Percentiles rank a stretch among this genome's conserved stretches.
Evolutionary conservation across 2,329 filamentous ascomycete species (phyloP).

Genomic region (Salinomyces thailandicus): DNA sequence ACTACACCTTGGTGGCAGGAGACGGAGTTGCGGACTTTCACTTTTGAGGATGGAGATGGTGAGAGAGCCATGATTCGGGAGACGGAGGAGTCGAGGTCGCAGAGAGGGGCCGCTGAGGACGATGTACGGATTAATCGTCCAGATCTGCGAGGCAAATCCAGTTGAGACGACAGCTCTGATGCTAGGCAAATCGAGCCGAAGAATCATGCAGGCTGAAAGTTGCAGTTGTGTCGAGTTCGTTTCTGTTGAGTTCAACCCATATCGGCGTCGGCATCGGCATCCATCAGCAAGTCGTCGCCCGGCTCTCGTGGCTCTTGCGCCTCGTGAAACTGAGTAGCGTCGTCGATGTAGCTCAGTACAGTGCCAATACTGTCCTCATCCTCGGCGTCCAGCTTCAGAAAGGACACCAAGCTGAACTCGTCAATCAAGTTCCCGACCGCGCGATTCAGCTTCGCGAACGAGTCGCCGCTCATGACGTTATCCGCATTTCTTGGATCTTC

Average conservation of each 20-base stretch:
- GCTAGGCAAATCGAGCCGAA: too few species aligned
- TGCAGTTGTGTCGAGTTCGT: too few species aligned
- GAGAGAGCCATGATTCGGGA: slow-evolving; percentile 19
- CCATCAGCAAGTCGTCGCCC: slow-evolving; percentile 44
- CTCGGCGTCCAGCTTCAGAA: slow-evolving; percentile 77
- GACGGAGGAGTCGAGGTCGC: slow-evolving; percentile 15
- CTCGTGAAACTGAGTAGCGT: slow-evolving; percentile 87
- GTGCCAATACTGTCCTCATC: slow-evolving; percentile 83
- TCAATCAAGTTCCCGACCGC: slow-evolving; percentile 89
- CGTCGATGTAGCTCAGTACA: slow-evolving; percentile 85
- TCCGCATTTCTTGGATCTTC: slow-evolving; percentile 55
- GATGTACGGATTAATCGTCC: background rate
- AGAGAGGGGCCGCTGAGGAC: slow-evolving; percentile 4
- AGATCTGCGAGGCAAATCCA: background rate
- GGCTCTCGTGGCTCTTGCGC: slow-evolving; percentile 85
- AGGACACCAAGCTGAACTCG: slow-evolving; percentile 96
- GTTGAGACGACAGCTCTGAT: too few species aligned
- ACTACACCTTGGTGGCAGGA: slow-evolving; percentile 23
- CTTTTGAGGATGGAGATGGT: slow-evolving; percentile 16
- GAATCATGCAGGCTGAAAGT: too few species aligned
- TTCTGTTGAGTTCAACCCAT: too few species aligned
- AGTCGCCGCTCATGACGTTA: slow-evolving; percentile 66
- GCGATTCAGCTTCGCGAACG: slow-evolving; percentile 72
- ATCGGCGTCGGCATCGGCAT: slow-evolving; percentile 46
- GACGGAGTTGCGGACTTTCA: slow-evolving; percentile 21